phyloP scores from a whole-genome alignment of 2,329 filamentous ascomycete species.

The Penicillium sp. region DNA sequence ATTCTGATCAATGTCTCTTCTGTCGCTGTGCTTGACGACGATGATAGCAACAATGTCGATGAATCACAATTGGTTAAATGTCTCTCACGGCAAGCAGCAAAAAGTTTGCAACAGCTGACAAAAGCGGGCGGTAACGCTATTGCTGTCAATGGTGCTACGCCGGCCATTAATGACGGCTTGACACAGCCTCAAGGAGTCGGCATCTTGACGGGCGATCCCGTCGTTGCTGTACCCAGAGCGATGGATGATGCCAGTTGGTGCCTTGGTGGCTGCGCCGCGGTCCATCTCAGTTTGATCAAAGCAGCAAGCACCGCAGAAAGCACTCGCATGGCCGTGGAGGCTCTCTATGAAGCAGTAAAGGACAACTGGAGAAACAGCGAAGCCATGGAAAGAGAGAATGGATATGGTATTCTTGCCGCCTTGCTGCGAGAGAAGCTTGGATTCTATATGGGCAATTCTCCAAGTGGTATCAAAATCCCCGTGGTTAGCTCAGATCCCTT shows the following conservation, averaged over 20 bases:
- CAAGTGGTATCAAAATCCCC: constrained; percentile 44
- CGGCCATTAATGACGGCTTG: constrained; percentile 85
- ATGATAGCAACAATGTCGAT: constrained; percentile 66
- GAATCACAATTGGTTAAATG: constrained; percentile 73
- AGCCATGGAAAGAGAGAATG: constrained; percentile 93
- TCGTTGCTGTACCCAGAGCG: constrained; percentile 74
- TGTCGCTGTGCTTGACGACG: constrained; percentile 72
- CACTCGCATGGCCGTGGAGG: constrained; percentile 72
- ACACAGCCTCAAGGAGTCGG: constrained; percentile 75
- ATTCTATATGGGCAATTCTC: constrained; percentile 26
- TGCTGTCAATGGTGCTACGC: constrained; percentile 82
- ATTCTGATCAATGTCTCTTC: constrained; percentile 82
- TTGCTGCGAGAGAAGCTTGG: constrained; percentile 76
- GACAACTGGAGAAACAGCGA: constrained; percentile 97
- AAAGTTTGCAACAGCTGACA: constrained; percentile 64
- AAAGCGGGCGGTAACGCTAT: constrained; percentile 72
- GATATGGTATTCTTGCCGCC: constrained; percentile 81
- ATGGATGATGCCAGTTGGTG: constrained; percentile 92
- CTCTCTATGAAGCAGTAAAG: constrained; percentile 79
- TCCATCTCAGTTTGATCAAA: constrained; percentile 81
- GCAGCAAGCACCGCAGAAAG: constrained; percentile 66
- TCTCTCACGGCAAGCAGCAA: constrained; percentile 67
- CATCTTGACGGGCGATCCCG: constrained; percentile 75
- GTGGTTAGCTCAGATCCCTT: constrained; percentile 37
- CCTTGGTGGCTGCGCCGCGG: constrained; percentile 81